Percentiles rank a stretch among this genome's conserved stretches.
Conservation (phyloP, 768 basidiomycete genomes). For the Trametes meyenii region DNA sequence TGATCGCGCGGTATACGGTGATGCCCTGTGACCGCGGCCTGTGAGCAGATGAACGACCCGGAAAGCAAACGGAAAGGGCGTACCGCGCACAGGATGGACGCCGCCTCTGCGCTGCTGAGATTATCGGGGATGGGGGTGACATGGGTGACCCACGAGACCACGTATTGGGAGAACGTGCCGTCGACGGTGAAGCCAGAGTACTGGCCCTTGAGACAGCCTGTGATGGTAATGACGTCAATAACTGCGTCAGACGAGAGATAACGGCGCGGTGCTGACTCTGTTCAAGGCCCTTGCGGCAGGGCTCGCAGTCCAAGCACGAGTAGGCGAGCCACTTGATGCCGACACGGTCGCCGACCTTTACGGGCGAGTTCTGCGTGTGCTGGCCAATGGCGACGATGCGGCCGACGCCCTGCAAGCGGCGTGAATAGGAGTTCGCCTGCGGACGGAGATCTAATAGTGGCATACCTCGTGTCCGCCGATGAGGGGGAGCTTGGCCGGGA, state of each 20-base stretch:
- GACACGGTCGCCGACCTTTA: slow-evolving; percentile 78
- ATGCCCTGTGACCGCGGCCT: slow-evolving; percentile 52
- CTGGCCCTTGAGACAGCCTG: slow-evolving; percentile 62
- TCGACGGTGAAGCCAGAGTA: slow-evolving; percentile 74
- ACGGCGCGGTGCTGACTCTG: slow-evolving; percentile 52
- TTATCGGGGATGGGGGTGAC: slow-evolving; percentile 82
- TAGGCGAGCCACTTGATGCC: slow-evolving; percentile 84
- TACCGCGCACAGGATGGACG: slow-evolving; percentile 79
- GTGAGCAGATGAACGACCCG: neutral
- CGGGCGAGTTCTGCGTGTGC: slow-evolving; percentile 56
- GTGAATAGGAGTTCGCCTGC: neutral
- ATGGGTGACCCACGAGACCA: slow-evolving; percentile 69
- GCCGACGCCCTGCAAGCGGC: slow-evolving; percentile 74
- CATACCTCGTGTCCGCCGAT: slow-evolving; percentile 68
- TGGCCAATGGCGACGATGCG: slow-evolving; percentile 77
- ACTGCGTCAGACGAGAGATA: neutral
- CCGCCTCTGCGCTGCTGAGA: slow-evolving; percentile 65
- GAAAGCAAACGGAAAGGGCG: slow-evolving; percentile 8
- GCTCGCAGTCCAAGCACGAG: slow-evolving; percentile 75
- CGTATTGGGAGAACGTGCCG: slow-evolving; percentile 77
- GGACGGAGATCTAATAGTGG: neutral
- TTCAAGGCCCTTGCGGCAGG: slow-evolving; percentile 76
- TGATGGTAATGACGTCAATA: slow-evolving; percentile 4
- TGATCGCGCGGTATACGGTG: slow-evolving; percentile 86
- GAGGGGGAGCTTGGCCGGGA: slow-evolving; percentile 62